Conservation (phyloP, 2,329 filamentous ascomycete species). For the Zymoseptoria brevis region DNA sequence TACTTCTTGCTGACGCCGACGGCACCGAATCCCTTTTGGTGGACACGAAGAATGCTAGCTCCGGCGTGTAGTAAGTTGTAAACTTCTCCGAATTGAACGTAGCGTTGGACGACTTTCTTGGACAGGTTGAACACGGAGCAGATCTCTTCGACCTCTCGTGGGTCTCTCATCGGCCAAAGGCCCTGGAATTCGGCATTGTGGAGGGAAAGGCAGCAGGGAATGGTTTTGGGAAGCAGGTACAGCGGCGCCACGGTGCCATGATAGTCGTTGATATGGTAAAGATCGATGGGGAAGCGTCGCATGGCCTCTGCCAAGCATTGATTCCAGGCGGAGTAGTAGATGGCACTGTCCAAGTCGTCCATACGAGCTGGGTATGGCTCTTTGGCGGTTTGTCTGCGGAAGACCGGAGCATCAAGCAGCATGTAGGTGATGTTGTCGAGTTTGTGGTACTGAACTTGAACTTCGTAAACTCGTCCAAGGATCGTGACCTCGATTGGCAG, state of each 20-base stretch:
- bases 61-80: constrained; percentile 63
- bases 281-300: constrained; percentile 53
- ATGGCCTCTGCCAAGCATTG: constrained; percentile 59
- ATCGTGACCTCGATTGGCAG: constrained; percentile 57
- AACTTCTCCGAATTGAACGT: constrained; percentile 61
- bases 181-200: constrained; percentile 65
- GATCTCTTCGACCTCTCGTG: constrained; percentile 54
- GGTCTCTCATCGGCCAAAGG: constrained; percentile 58
- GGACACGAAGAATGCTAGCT: constrained; percentile 56
- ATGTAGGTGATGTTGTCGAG: constrained; percentile 61
- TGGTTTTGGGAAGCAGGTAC: constrained; percentile 55
- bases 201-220: constrained; percentile 56
- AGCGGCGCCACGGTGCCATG: constrained; percentile 56
- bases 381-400: constrained; percentile 54
- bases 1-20: constrained; percentile 63
- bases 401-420: constrained; percentile 58
- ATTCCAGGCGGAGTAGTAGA: constrained; percentile 65
- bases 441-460: constrained; percentile 57
- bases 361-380: constrained; percentile 61
- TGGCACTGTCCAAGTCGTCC: constrained; percentile 60
- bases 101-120: constrained; percentile 48
- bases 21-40: constrained; percentile 60
- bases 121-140: constrained; percentile 57
- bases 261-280: constrained; percentile 63
- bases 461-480: constrained; percentile 52